Conservation (phyloP, 331 rosid species). For the Prunus yedoensis region DNA sequence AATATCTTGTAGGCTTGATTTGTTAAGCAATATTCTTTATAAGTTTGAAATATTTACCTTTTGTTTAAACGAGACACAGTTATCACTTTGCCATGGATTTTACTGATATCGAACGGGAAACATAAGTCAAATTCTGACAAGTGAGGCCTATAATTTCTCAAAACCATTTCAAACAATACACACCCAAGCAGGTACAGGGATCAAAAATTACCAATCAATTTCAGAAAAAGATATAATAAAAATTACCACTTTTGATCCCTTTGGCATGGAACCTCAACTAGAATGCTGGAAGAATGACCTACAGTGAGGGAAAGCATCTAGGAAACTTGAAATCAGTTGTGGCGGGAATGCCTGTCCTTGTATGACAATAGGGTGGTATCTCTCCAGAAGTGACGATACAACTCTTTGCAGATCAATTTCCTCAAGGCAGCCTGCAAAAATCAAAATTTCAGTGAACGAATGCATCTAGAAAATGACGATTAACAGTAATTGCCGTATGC, state of each 20-base stretch:
- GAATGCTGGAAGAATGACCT: conserved; percentile 42
- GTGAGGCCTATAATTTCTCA: background rate
- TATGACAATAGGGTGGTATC: conserved; percentile 46
- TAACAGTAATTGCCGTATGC: background rate
- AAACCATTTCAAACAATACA: too few species aligned
- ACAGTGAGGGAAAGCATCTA: conserved; percentile 50
- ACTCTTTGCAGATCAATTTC: conserved; percentile 52
- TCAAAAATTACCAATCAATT: background rate
- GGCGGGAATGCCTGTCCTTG: conserved; percentile 45
- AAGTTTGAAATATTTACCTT: too few species aligned
- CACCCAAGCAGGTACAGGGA: too few species aligned
- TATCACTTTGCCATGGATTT: too few species aligned
- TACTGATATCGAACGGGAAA: too few species aligned
- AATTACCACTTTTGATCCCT: background rate
- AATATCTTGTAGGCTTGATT: too few species aligned
- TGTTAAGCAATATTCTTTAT: too few species aligned
- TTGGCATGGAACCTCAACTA: background rate
- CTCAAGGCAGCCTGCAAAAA: conserved; percentile 54
- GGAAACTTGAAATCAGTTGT: conserved; percentile 44
- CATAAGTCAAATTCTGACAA: too few species aligned
- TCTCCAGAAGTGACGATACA: conserved; percentile 48
- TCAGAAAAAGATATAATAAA: background rate
- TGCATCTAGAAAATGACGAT: background rate
- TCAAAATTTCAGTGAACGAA: conserved; percentile 11
- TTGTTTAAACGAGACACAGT: too few species aligned